These are phyloP conservation scores for Talaromyces sp. DNA, from an alignment of 2,329 filamentous ascomycete species.

Conservation along the genomic window DNA sequence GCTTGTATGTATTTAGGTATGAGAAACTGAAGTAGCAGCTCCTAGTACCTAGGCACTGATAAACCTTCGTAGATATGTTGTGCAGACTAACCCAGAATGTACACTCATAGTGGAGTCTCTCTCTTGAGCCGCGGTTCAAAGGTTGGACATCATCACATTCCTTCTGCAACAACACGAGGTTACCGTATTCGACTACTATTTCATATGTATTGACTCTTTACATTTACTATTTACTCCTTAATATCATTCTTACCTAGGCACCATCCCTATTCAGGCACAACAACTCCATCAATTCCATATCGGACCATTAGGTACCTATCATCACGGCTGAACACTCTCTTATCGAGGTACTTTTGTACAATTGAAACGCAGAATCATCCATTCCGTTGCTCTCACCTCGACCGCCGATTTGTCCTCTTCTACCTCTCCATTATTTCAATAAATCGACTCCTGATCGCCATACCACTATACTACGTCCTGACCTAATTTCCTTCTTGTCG, in stretches of 20 bases:
- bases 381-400: background rate
- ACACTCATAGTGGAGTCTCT: background rate
- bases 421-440: background rate
- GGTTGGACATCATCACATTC: slow-evolving; percentile 2
- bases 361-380: background rate
- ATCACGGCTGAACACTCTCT: background rate
- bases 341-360: background rate
- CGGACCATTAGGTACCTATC: background rate
- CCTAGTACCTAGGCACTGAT: too few relatives aligned
- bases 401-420: background rate
- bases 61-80: too few relatives aligned
- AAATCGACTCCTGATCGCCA: background rate
- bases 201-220: background rate
- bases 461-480: background rate
- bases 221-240: background rate
- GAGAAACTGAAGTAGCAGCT: too few relatives aligned
- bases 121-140: slow-evolving; percentile 1
- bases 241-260: too few relatives aligned
- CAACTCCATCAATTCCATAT: too few relatives aligned
- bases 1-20: too few relatives aligned
- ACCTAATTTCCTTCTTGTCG: background rate
- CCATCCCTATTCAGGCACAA: too few relatives aligned
- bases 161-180: background rate
- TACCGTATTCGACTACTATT: background rate
- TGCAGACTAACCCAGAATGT: background rate